Evolutionary conservation across 164 flowering plant genomes (phyloP).

Genomic region (Magnolia sinica): DNA sequence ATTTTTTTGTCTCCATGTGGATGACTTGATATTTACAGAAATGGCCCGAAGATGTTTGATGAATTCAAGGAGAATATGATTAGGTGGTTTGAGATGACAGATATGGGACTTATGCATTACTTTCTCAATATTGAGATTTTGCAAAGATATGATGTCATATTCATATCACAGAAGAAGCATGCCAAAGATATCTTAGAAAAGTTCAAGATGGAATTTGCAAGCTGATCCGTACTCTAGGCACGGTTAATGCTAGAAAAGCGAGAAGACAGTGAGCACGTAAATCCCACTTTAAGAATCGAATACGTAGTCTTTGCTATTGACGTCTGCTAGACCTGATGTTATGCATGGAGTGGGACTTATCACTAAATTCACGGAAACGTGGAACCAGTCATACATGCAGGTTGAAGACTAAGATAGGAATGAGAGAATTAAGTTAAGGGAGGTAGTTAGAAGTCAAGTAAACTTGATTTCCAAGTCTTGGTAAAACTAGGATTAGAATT

Average conservation of each 20-base stretch:
- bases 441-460: no score
- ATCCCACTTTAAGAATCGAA: not conserved
- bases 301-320: not conserved
- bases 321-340: not conserved
- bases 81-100: conserved; percentile 7
- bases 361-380: not conserved
- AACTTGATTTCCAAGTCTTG: no score
- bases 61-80: conserved; percentile 5
- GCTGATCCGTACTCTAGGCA: not conserved
- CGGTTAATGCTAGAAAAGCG: not conserved
- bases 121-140: conserved; percentile 8
- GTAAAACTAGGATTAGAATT: no score
- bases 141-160: conserved; percentile 5
- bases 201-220: conserved; percentile 7
- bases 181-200: conserved; percentile 1
- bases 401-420: not conserved
- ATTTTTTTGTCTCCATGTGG: conserved; percentile 8
- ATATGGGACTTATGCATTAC: conserved; percentile 7
- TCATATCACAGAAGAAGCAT: conserved; percentile 10
- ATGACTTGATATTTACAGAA: conserved; percentile 5
- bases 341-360: not conserved
- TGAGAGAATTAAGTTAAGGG: no score
- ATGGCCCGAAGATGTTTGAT: not conserved
- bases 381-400: not conserved
- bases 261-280: not conserved